Evolutionary conservation across 768 basidiomycete genomes (phyloP).

Genomic region (Nidularia pulvinata): DNA sequence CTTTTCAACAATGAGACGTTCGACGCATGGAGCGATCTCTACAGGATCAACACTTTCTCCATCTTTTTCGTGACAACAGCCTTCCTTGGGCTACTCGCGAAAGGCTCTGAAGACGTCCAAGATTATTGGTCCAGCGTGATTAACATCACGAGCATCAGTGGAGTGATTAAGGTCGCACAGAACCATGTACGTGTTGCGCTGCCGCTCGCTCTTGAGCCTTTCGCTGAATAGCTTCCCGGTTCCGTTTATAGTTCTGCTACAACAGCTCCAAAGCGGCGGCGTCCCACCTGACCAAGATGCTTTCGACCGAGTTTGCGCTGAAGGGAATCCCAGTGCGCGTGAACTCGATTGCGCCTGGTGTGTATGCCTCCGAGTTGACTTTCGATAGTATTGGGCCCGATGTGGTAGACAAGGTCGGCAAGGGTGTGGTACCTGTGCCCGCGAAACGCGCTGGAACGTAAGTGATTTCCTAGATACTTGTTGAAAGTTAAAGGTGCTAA

Average conservation of each 20-base stretch:
- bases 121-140: conserved; percentile 67
- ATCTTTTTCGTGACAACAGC: conserved; percentile 77
- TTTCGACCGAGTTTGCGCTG: conserved; percentile 75
- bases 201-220: not conserved
- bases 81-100: conserved; percentile 74
- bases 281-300: conserved; percentile 74
- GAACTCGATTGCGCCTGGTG: conserved; percentile 75
- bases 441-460: conserved; percentile 65
- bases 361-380: conserved; percentile 80
- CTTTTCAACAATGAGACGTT: conserved; percentile 70
- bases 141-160: conserved; percentile 81
- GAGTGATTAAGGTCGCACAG: conserved; percentile 68
- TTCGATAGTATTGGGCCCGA: conserved; percentile 41
- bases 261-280: conserved; percentile 82
- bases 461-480: conserved; percentile 22
- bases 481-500: not conserved
- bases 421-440: conserved; percentile 63
- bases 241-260: conserved; percentile 67
- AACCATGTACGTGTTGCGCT: conserved; percentile 57
- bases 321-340: conserved; percentile 70
- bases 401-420: conserved; percentile 52
- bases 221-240: not conserved
- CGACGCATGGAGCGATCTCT: conserved; percentile 63
- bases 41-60: conserved; percentile 71
- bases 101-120: conserved; percentile 59